Evolutionary conservation across 2,329 filamentous ascomycete genomes (phyloP).

Genomic region (Stagonosporopsis chrysanthemi): DNA sequence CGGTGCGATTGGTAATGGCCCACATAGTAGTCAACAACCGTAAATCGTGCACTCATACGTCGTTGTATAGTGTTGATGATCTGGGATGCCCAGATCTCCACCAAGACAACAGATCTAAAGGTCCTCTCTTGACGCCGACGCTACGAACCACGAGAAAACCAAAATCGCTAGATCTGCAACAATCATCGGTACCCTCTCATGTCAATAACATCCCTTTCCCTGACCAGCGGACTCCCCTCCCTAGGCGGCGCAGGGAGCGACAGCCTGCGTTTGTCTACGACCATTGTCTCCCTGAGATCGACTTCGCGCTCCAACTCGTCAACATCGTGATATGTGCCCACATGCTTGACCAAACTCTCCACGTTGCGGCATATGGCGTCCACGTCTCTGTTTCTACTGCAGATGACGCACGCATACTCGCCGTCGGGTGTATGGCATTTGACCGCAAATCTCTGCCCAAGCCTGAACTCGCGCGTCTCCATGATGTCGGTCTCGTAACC

Average conservation of each 20-base stretch:
- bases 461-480: slow-evolving; percentile 47
- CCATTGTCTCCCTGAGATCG: slow-evolving; percentile 40
- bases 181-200: slow-evolving; percentile 26
- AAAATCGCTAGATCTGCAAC: neutral
- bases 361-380: slow-evolving; percentile 48
- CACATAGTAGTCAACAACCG: neutral
- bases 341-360: slow-evolving; percentile 48
- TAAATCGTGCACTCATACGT: slow-evolving; percentile 2
- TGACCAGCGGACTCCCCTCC: slow-evolving; percentile 22
- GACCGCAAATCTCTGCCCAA: slow-evolving; percentile 48
- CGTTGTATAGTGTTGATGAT: neutral
- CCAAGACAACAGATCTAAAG: neutral
- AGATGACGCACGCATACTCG: slow-evolving; percentile 49
- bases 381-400: slow-evolving; percentile 41
- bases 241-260: slow-evolving; percentile 30
- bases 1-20: no score
- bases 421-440: slow-evolving; percentile 49
- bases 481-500: slow-evolving; percentile 43
- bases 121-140: slow-evolving; percentile 2
- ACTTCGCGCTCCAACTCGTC: slow-evolving; percentile 42
- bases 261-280: slow-evolving; percentile 29
- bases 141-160: neutral
- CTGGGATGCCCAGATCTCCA: neutral
- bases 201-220: slow-evolving; percentile 26
- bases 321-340: slow-evolving; percentile 44